Evolutionary conservation across 805 yeast genomes (phyloP), one percentile per base, ranked within the genome.

Genomic region (Candida sanyiensis): DNA sequence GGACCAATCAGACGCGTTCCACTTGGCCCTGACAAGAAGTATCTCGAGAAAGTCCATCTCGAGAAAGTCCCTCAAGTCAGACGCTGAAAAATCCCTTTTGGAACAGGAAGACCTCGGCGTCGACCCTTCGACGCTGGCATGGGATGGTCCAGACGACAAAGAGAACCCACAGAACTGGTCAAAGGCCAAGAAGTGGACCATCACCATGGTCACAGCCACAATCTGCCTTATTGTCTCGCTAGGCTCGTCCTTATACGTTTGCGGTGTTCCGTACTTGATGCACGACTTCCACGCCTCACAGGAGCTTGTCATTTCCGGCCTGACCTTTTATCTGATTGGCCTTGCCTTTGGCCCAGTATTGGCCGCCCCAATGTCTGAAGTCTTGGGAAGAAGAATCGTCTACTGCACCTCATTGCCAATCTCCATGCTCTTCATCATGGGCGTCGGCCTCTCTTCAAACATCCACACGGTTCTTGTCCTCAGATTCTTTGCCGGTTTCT

Each of bases 131-230:
- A 46, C 59, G 4, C 51, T 74, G 41, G 70, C 66, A 18, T 83
- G 85, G 83, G 89, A 82, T 49, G 61, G 67, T 1, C 77, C 78
- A 1, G 67, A 62, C 22, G 89, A 83, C 54, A 67, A 64, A 35
- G 84, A 55, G 20, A 75, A 80, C 53, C 90, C 90, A 9, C 67
- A 67, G 42, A 82, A 81, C 54, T 83, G 88, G 88, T 70, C 84
- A 3, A 19, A 36, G 4, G 63, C 72, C 72, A 77, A 71, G 54
- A 78, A 72, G 59, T 81, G 89, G 88, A 54, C 57, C 28, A 62
- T 74, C 40, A 81, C 89, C 1, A 71, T 77, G 75, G 68, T 75
- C 5, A 74, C 79, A 11, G 87, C 88, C 3, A 43, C 65, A 17
- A 63, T 77, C 34, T 82, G 89, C 66, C 66, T 83, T 25, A 82